phyloP scores from a whole-genome alignment of 1,139 yeast genomes.

The Geotrichum bryndzae region DNA sequence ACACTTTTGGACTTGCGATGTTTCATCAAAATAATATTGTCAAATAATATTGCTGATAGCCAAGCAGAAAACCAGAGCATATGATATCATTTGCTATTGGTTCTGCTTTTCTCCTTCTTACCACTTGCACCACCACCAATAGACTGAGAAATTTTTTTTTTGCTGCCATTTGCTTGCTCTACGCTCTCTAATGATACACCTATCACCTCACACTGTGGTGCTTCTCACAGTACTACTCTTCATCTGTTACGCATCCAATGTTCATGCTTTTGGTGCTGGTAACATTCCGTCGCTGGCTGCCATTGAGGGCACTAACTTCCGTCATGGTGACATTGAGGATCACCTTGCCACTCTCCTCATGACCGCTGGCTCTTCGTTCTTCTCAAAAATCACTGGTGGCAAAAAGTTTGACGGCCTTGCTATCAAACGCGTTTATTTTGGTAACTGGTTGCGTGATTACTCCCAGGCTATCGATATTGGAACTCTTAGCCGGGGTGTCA shows the following conservation, averaged over 20 bases:
- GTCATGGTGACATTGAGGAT: slow-evolving; percentile 28
- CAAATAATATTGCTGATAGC: background rate
- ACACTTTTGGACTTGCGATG: background rate
- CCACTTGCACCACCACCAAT: background rate
- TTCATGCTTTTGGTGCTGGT: slow-evolving; percentile 28
- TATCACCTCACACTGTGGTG: background rate
- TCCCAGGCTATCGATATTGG: slow-evolving; percentile 28
- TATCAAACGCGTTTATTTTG: slow-evolving; percentile 26
- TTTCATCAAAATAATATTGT: background rate
- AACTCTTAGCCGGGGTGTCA: slow-evolving; percentile 22
- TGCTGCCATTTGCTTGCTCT: background rate
- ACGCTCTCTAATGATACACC: background rate
- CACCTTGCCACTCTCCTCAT: background rate
- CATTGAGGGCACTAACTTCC: slow-evolving; percentile 24
- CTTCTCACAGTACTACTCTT: background rate
- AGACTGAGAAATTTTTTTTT: background rate
- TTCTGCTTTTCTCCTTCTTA: too few relatives aligned
- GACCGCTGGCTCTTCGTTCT: background rate
- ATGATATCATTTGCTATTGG: background rate
- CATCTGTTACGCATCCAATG: background rate
- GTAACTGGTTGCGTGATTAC: slow-evolving; percentile 28
- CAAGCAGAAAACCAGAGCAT: background rate
- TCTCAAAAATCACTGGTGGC: background rate
- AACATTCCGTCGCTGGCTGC: slow-evolving; percentile 25
- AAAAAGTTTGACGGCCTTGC: slow-evolving; percentile 24